Percentiles rank a stretch among this genome's conserved stretches.
Conservation (phyloP, 2,329 filamentous ascomycete genomes). For the Diaporthe vaccinii region DNA sequence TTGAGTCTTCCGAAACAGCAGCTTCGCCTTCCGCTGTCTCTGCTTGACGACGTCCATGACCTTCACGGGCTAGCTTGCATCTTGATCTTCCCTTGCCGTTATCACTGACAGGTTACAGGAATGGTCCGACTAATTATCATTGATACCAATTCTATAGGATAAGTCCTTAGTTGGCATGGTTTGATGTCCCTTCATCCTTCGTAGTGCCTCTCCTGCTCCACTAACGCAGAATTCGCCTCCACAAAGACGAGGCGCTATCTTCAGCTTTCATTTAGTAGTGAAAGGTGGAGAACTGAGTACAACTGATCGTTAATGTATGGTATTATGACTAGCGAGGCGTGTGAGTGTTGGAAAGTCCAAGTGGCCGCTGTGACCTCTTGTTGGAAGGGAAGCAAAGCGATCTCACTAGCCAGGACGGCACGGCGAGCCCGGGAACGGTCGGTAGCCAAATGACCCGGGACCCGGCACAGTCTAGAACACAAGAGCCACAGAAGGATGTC, state of each 20-base stretch:
- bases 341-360: not conserved
- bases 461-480: not conserved
- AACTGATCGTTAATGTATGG: too few species aligned
- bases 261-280: not conserved
- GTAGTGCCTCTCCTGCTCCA: not conserved
- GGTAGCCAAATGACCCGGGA: not conserved
- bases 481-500: not conserved
- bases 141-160: fast-evolving
- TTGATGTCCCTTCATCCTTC: not conserved
- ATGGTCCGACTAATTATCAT: not conserved
- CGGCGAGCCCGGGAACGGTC: not conserved
- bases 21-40: not conserved
- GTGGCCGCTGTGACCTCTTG: not conserved
- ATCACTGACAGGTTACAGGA: too few species aligned
- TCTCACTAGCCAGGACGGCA: not conserved
- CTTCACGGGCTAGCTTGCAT: constrained; percentile 43
- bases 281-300: not conserved
- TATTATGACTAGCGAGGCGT: not conserved
- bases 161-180: not conserved
- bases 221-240: too few species aligned
- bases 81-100: not conserved
- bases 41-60: constrained; percentile 42
- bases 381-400: not conserved
- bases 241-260: not conserved
- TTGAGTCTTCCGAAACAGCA: not conserved